Evolutionary conservation across 2,329 filamentous ascomycete species (phyloP).

Genomic region (Cladorrhinum sp.): DNA sequence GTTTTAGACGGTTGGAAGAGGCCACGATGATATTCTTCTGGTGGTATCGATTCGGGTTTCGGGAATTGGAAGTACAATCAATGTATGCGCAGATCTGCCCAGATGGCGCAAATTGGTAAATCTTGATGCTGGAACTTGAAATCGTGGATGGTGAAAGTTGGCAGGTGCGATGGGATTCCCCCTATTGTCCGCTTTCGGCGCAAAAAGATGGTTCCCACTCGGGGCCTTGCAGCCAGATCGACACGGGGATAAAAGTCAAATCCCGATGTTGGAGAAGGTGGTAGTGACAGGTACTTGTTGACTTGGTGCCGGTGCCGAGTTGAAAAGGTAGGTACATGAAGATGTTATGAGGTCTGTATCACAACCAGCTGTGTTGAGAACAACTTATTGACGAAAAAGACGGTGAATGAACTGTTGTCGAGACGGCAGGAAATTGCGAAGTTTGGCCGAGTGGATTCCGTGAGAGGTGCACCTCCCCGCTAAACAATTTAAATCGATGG

Average conservation of each 20-base stretch:
- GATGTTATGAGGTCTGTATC: background rate
- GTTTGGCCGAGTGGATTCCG: background rate
- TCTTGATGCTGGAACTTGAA: background rate
- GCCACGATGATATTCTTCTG: background rate
- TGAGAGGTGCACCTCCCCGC: background rate
- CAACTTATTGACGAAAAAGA: background rate
- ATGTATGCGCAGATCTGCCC: background rate
- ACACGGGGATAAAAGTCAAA: background rate
- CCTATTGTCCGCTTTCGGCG: background rate
- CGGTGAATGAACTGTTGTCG: background rate
- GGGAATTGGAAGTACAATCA: background rate
- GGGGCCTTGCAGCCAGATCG: slow-evolving; percentile 1
- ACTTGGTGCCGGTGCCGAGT: background rate
- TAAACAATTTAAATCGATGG: background rate
- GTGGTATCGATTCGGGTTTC: background rate
- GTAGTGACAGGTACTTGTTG: background rate
- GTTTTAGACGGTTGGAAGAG: background rate
- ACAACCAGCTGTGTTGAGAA: background rate
- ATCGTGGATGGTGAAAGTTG: background rate
- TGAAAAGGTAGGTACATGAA: too few species aligned
- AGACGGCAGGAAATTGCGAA: background rate
- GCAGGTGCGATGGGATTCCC: background rate
- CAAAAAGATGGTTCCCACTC: background rate
- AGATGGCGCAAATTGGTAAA: background rate
- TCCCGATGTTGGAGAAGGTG: background rate